Base-by-base conservation (phyloP, 768 basidiomycete species). In the Tulasnella sp. region DNA sequence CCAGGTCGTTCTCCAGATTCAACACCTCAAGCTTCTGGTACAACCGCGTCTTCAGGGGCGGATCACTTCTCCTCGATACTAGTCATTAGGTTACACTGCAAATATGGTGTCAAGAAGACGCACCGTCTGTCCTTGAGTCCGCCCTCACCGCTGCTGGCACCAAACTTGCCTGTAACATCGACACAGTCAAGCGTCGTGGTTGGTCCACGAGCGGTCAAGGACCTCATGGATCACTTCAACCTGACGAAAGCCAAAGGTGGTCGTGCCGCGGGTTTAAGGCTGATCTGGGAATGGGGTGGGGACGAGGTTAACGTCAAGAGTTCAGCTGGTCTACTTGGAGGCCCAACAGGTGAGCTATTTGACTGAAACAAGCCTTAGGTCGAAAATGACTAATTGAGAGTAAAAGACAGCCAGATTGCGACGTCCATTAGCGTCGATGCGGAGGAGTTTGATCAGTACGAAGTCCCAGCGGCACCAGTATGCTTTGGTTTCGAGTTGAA, bases 91-190 rank as follows among this genome's bases (percentile, higher is more conserved):
- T 85, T 96, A 75, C 89, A 94, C 83, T 96, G 95, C 85, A 95
- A 96, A 87, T 93, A 95, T 82, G 95, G 94, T 64, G 91, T 96
- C 78, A 86, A 93, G 18, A 96, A 95, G 86, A 96, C 95, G 0
- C 95, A 96, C 86, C 90, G 92, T 24, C 86, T 96, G 14, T 87
- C 91, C 24, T 86, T 96, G 24, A 87, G 90, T 73, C 88, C 89
- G 2, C 89, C 91, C 48, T 89, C 88, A 3, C 88, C 90, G 28
- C 88, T 93, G 54, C 87, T 93, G 84, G 89, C 91, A 2, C 95
- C 94, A 5, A 89, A 89, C n/a, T 85, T 89, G n/a, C 91, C 92
- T 3, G 90, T 92, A 76, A 84, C 88, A 24, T 83, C 86, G 1
- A 88, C 88, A 60, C 91, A 93, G 86, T 94, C 93, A 31, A 89